Base-by-base conservation (phyloP, 2,329 filamentous ascomycete genomes). In the Talaromyces sp. region DNA sequence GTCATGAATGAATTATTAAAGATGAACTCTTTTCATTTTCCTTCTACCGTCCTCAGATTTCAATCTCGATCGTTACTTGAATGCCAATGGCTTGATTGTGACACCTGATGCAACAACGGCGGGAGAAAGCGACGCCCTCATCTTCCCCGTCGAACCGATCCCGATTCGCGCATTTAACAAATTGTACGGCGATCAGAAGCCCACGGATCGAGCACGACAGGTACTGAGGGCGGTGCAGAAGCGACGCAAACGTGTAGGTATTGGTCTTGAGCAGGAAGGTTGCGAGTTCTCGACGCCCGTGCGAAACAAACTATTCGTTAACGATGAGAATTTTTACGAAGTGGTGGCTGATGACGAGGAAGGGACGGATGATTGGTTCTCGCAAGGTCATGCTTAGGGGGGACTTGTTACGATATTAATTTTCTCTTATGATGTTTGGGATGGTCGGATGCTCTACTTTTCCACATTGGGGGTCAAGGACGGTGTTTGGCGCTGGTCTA, bases 181-280 rank as follows among this genome's bases (percentile, higher is more conserved):
- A 54, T 69, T 76, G 6, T 75, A 78, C 63, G 70, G 72, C 4
- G 69, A 74, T 48, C 68, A 73, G 43, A 73, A 70, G 0, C 69
- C 74, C n/a, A 74, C 77, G 56, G 69, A 79, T 19, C 78, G 80
- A 54, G 79, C 79, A 3, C 64, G 69, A 40, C 74, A 78, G 48
- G 71, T 78, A 2, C 63, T 78, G 15, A 69, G 72, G 54, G 76
- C 77, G 8, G 70, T 84, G 35, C 71, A 77, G 35, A 72, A 74
- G 43, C 77, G 77, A 60, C 84, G 84, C 66, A 72, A 72, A 51
- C 72, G 73, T 21, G 71, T 82, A 61, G 83, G 83, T 2, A 74
- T 79, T 3, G 80, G 78, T 0, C 73, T 85, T 63, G 82, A 83
- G 57, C 73, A 75, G 45, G 78, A 77, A 40, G 82, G 82, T 4